These are phyloP conservation scores for Quercus engelmannii DNA, from an alignment of 306 rosid genomes.

Conservation along the genomic window DNA sequence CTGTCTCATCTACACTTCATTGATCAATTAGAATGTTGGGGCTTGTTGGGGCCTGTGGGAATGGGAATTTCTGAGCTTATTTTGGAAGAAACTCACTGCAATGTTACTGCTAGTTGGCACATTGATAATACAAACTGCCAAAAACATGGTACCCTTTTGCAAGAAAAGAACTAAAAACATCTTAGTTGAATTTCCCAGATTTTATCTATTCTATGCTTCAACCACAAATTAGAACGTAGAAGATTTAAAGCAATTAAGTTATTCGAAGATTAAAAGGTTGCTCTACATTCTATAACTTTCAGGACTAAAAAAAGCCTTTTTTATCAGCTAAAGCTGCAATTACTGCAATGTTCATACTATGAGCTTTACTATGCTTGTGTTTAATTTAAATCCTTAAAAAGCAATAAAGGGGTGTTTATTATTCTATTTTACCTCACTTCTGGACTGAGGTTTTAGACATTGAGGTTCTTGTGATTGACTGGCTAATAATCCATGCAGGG, in stretches of 20 bases:
- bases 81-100: conserved; percentile 4
- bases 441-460: too few species aligned
- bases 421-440: too few species aligned
- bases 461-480: background rate
- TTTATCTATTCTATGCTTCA: background rate
- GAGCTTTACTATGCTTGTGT: too few species aligned
- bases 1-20: too few species aligned
- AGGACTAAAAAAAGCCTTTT: too few species aligned
- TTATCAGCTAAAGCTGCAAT: too few species aligned
- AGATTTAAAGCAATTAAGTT: background rate
- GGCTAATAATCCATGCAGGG: background rate
- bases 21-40: too few species aligned
- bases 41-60: too few species aligned
- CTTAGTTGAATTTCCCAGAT: background rate
- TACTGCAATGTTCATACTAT: too few species aligned
- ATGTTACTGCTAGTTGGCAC: conserved; percentile 12
- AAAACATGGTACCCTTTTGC: background rate
- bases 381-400: background rate
- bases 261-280: background rate
- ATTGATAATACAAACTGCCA: conserved; percentile 6
- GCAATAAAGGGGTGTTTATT: background rate
- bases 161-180: background rate
- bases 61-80: too few species aligned
- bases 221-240: background rate
- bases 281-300: too few species aligned